A percentile compares a stretch with the other conserved stretches of the same genome.
These are phyloP conservation scores for Linnemannia hyalina DNA, from an alignment of 192 early-diverging fungal genomes.

Conservation along the genomic window DNA sequence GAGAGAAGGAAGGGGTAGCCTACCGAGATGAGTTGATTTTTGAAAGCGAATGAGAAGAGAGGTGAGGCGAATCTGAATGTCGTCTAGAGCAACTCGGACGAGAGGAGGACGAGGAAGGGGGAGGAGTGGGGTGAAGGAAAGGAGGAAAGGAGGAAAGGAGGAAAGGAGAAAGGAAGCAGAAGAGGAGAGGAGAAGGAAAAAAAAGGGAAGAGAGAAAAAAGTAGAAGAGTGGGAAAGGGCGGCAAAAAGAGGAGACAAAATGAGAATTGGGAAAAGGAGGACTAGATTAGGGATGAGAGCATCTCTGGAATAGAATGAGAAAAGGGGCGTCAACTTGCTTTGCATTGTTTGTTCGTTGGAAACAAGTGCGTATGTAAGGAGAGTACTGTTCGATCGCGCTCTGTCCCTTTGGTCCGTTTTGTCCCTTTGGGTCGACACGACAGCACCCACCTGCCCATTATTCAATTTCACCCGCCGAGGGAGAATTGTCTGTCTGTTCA, in stretches of 20 bases:
- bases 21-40: neutral
- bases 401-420: neutral
- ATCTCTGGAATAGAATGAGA: neutral
- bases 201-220: neutral
- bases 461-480: neutral
- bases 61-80: neutral
- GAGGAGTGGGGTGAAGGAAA: neutral
- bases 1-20: neutral
- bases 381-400: neutral
- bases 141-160: conserved; percentile 1
- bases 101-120: neutral
- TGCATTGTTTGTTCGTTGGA: conserved; percentile 7
- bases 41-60: neutral
- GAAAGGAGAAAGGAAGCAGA: neutral
- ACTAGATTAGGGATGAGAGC: neutral
- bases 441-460: neutral
- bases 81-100: neutral
- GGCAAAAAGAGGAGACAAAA: neutral
- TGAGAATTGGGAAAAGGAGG: neutral
- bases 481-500: no score
- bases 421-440: neutral
- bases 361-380: neutral
- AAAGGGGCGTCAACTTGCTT: neutral
- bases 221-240: neutral
- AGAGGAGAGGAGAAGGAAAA: neutral